Conservation (phyloP, 2,329 filamentous ascomycete species). For the Aspergillus intermedius region DNA sequence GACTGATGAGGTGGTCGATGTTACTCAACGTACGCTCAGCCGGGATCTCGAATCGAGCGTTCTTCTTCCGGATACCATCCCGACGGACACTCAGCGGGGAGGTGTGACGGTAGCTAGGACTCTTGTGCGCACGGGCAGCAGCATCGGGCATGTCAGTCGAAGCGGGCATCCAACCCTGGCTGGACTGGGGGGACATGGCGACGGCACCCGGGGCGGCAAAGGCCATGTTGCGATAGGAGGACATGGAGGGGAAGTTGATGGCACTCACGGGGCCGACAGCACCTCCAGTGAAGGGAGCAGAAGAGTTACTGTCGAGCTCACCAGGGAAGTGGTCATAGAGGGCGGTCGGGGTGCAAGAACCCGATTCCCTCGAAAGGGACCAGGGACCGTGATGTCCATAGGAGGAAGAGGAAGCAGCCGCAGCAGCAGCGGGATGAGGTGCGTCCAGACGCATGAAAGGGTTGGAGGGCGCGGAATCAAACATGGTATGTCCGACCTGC, state of each 20-base stretch:
- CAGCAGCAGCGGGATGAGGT: constrained; percentile 32
- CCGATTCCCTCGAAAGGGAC: constrained; percentile 60
- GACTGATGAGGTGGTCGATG: constrained; percentile 86
- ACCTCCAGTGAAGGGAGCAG: constrained; percentile 38
- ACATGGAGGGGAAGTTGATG: constrained; percentile 32
- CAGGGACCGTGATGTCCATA: constrained; percentile 50
- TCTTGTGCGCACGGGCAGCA: constrained; percentile 52
- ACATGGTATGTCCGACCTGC: constrained; percentile 42
- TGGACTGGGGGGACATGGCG: constrained; percentile 57
- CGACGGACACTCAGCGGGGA: constrained; percentile 68
- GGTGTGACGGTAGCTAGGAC: constrained; percentile 60
- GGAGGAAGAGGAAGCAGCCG: constrained; percentile 10
- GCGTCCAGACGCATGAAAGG: constrained; percentile 60
- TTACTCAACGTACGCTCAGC: constrained; percentile 87
- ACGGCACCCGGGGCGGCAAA: constrained; percentile 44
- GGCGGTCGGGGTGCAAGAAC: constrained; percentile 67
- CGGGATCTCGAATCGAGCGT: constrained; percentile 94
- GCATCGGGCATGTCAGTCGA: constrained; percentile 45
- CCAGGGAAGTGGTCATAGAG: constrained; percentile 59
- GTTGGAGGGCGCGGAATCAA: constrained; percentile 45
- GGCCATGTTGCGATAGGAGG: constrained; percentile 42
- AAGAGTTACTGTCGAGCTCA: constrained; percentile 44
- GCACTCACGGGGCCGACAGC: constrained; percentile 35
- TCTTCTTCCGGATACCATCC: constrained; percentile 97
- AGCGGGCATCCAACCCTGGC: constrained; percentile 50